These are phyloP conservation scores for Cadophora luteo-olivacea DNA, from an alignment of 2,329 filamentous ascomycete species.

Conservation along the genomic window DNA sequence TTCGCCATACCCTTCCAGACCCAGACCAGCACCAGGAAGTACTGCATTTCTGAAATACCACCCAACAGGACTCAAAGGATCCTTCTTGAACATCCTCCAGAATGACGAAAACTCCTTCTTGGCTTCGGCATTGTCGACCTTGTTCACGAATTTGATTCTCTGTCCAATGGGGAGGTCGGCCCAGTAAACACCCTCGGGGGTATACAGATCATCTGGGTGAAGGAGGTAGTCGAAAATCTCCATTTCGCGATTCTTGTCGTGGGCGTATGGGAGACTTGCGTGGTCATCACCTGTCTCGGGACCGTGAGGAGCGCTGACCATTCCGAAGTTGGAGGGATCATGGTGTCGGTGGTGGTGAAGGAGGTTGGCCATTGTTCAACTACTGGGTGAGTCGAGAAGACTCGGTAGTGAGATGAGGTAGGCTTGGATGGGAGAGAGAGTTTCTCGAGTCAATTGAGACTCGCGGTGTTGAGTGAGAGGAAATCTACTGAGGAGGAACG, in stretches of 20 bases:
- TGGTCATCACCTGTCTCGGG: constrained; percentile 44
- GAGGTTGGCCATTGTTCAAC: constrained; percentile 35
- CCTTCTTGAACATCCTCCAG: constrained; percentile 82
- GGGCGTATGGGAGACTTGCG: constrained; percentile 30
- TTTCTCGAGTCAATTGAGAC: constrained; percentile 17
- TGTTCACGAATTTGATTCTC: constrained; percentile 76
- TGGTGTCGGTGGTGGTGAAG: constrained; percentile 39
- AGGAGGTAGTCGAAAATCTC: constrained; percentile 77
- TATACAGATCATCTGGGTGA: constrained; percentile 88
- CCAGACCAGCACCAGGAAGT: constrained; percentile 88
- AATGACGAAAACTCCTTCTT: constrained; percentile 70
- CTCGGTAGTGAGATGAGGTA: not conserved
- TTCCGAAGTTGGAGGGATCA: constrained; percentile 38
- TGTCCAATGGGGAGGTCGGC: constrained; percentile 78
- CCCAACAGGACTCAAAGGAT: constrained; percentile 81
- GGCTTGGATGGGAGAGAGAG: not conserved
- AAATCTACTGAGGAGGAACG: not conserved
- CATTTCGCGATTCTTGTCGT: constrained; percentile 51
- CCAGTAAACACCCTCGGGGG: constrained; percentile 86
- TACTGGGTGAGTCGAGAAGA: not conserved
- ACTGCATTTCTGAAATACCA: constrained; percentile 93
- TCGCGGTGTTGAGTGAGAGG: not conserved
- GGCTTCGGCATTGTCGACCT: constrained; percentile 75
- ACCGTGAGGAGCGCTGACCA: constrained; percentile 41
- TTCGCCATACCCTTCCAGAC: constrained; percentile 74